Conservation (phyloP, 2,329 filamentous ascomycete genomes). For the Chaetomium sp. region DNA sequence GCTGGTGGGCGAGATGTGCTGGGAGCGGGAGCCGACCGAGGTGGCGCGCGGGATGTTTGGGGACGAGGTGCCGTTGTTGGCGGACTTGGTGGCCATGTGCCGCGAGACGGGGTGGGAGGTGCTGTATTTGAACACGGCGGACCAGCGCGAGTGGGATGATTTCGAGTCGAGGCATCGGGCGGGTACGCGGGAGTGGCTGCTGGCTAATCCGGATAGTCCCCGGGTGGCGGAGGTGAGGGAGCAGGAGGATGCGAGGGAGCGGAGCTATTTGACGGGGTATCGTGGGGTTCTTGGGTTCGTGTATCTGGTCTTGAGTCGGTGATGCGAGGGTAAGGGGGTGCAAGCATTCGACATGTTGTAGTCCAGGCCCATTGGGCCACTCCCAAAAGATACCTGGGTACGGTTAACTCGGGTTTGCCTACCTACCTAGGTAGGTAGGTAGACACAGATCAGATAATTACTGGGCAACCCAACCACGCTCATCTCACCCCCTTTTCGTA, state of each 20-base stretch:
- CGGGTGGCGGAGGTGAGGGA: neutral
- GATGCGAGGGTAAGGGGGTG: neutral
- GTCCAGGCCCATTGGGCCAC: no score
- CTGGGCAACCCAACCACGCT: no score
- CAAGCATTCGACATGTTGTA: no score
- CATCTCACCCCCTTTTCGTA: no score
- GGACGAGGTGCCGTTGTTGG: neutral
- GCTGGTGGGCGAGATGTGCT: conserved; percentile 17
- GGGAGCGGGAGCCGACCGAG: conserved; percentile 9
- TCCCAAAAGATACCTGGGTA: no score
- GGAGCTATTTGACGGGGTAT: conserved; percentile 5
- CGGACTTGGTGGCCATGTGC: conserved; percentile 6
- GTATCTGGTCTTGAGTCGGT: conserved; percentile 15
- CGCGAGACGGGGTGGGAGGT: conserved; percentile 14
- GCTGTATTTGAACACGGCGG: conserved; percentile 12
- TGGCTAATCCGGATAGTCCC: neutral
- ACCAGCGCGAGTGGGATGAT: conserved; percentile 21
- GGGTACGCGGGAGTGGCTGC: conserved; percentile 13
- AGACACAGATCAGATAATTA: no score
- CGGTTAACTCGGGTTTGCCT: no score
- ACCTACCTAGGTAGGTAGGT: no score
- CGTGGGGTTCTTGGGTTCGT: conserved; percentile 13
- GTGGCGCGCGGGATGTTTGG: neutral
- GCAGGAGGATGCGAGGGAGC: conserved; percentile 10
- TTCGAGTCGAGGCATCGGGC: conserved; percentile 18